These are phyloP conservation scores for Hypoxylon rickii DNA, from an alignment of 495 filamentous ascomycete species.

Conservation along the genomic window DNA sequence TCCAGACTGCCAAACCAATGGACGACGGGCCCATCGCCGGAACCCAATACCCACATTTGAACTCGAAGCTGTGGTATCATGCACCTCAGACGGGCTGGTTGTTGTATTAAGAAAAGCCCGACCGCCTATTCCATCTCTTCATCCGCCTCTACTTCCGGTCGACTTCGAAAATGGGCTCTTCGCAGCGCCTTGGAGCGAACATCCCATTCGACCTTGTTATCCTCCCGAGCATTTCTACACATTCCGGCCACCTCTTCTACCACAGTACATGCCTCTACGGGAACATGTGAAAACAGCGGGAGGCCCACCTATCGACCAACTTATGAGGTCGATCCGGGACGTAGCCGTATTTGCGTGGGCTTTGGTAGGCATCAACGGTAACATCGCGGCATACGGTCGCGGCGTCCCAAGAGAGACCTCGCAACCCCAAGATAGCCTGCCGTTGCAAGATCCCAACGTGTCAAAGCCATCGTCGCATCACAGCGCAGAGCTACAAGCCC, in stretches of 20 bases:
- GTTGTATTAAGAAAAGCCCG: conserved; percentile 79
- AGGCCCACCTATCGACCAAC: conserved; percentile 60
- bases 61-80: conserved; percentile 86
- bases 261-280: conserved; percentile 50
- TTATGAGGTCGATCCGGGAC: conserved; percentile 82
- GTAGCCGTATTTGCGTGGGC: conserved; percentile 86
- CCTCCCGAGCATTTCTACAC: conserved; percentile 48
- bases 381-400: conserved; percentile 64
- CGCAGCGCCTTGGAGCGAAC: conserved; percentile 74
- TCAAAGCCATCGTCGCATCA: conserved; percentile 19
- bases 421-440: conserved; percentile 60
- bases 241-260: conserved; percentile 48
- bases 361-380: conserved; percentile 79
- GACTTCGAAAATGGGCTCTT: conserved; percentile 71
- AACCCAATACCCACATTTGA: conserved; percentile 56
- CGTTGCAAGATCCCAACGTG: conserved; percentile 54
- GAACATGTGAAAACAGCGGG: conserved; percentile 50
- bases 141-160: conserved; percentile 50
- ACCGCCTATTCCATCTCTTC: conserved; percentile 65
- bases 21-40: conserved; percentile 14
- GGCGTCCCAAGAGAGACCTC: conserved; percentile 66
- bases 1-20: conserved; percentile 8
- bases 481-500: conserved; percentile 21
- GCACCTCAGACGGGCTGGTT: conserved; percentile 86
- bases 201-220: conserved; percentile 56